These are phyloP conservation scores for Torulaspora delbrueckii DNA, from an alignment of 805 yeast genomes.

Conservation along the genomic window DNA sequence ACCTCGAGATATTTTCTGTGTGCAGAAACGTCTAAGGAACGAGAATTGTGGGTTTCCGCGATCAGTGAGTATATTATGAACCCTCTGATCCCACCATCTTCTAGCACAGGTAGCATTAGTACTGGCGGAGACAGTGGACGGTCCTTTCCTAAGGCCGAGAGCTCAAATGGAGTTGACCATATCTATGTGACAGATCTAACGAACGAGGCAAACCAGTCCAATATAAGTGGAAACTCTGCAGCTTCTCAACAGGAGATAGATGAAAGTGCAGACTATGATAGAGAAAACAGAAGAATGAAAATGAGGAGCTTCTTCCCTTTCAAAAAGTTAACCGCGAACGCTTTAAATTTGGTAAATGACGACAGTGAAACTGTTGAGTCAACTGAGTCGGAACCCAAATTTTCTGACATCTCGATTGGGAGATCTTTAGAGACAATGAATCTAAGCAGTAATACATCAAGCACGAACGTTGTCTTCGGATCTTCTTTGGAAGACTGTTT, in stretches of 20 bases:
- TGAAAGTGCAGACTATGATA: slow-evolving; percentile 24
- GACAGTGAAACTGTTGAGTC: slow-evolving; percentile 9
- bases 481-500: slow-evolving; percentile 51
- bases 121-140: slow-evolving; percentile 8
- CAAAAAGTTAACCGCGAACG: slow-evolving; percentile 33
- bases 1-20: slow-evolving; percentile 60
- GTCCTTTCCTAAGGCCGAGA: slow-evolving; percentile 7
- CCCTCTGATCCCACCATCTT: slow-evolving; percentile 8
- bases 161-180: slow-evolving; percentile 14
- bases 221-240: slow-evolving; percentile 4
- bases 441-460: slow-evolving; percentile 13
- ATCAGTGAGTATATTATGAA: slow-evolving; percentile 34
- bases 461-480: slow-evolving; percentile 53
- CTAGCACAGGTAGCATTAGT: slow-evolving; percentile 10
- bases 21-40: slow-evolving; percentile 72
- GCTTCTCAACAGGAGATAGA: slow-evolving; percentile 14
- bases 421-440: slow-evolving; percentile 33
- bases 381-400: slow-evolving; percentile 12
- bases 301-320: slow-evolving; percentile 61
- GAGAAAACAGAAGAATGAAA: slow-evolving; percentile 43
- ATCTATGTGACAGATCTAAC: slow-evolving; percentile 22
- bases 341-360: slow-evolving; percentile 11
- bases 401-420: slow-evolving; percentile 25
- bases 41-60: slow-evolving; percentile 65
- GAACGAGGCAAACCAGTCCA: slow-evolving; percentile 1